Conservation (phyloP, 345 rosid species). For the Populus pruinosa region DNA sequence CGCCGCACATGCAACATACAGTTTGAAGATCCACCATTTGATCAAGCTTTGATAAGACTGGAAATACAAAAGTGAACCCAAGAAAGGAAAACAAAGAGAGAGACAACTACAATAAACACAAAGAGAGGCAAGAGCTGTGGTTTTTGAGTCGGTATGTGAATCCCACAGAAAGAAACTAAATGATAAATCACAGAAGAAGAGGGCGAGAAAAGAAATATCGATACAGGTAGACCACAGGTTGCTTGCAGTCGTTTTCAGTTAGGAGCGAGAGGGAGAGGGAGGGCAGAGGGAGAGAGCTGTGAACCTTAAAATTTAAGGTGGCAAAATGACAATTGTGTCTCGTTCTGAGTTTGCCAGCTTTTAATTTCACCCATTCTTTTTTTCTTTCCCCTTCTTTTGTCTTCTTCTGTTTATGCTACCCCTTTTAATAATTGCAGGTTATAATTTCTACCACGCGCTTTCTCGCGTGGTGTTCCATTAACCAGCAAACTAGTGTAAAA, state of each 20-base stretch:
- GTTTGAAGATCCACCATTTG: slow-evolving; percentile 77
- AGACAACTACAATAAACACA: neutral
- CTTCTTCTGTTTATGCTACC: slow-evolving; percentile 17
- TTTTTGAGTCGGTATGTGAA: slow-evolving; percentile 33
- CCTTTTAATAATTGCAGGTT: neutral
- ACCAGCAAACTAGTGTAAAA: neutral
- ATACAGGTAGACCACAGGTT: slow-evolving; percentile 69
- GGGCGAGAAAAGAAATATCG: neutral
- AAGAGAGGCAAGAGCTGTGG: slow-evolving; percentile 9
- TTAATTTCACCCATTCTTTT: neutral
- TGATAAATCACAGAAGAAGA: neutral
- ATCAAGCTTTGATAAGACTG: neutral
- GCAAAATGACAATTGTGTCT: slow-evolving; percentile 42
- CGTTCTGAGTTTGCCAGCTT: neutral
- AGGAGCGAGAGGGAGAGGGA: slow-evolving; percentile 31
- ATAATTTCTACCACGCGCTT: neutral
- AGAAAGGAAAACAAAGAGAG: neutral
- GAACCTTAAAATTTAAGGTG: slow-evolving; percentile 48
- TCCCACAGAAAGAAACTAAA: slow-evolving; percentile 12
- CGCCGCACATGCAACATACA: slow-evolving; percentile 98
- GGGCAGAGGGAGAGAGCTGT: slow-evolving; percentile 28
- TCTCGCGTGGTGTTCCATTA: neutral
- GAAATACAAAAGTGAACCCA: neutral
- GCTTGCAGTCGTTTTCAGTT: slow-evolving; percentile 88
- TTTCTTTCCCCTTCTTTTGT: slow-evolving; percentile 11